Evolutionary conservation across 75 land plant genomes (phyloP), one percentile per base, ranked within the genome.

Genomic region (Sequoiadendron giganteum): DNA sequence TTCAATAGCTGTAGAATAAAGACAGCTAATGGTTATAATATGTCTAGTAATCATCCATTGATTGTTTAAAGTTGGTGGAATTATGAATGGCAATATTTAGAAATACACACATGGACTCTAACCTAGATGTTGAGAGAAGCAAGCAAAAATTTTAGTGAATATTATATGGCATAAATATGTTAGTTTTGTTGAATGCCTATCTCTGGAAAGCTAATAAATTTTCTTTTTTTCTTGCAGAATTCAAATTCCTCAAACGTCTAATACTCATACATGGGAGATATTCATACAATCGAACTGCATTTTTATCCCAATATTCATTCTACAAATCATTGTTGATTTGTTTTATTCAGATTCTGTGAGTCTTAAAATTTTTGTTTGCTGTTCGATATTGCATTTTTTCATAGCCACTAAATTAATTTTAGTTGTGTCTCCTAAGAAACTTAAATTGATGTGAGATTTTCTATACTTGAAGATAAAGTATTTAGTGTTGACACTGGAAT

Each of bases 231-330:
- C 42, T 90, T 90, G 86, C 95, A 98, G 99, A 95, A 81, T 98
- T 98, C 91, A 93, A 94, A 79, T 98, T 97, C 87, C 92, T 98
- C 73, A 97, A 94, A 88, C 93, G 99, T 80, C 89, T 98, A 89
- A 97, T 98, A 81, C 96, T 98, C 86, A 95, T 98, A 19, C 99
- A 98, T 92, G 99, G 99, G 52, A 91, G 99, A 72, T 97, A 98
- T 93, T 98, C 99, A 38, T 98, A 98, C 91, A 98, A 98, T 83
- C 93, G 99, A 32, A 95, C 97, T 38, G 99, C 99, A 80, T 98
- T 98, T 89, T 84, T 98, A 47, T 95, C 99, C n/a, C 99, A 98
- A 72, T 98, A 98, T 90, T 98, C 97, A n/a, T 97, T 98, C 85
- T 98, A 98, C 91, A 98, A 98, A 79, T 98, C 99, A 32, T 86